phyloP scores from a whole-genome alignment of 805 yeast genomes.

The Schizosaccharomyces cryophilus region DNA sequence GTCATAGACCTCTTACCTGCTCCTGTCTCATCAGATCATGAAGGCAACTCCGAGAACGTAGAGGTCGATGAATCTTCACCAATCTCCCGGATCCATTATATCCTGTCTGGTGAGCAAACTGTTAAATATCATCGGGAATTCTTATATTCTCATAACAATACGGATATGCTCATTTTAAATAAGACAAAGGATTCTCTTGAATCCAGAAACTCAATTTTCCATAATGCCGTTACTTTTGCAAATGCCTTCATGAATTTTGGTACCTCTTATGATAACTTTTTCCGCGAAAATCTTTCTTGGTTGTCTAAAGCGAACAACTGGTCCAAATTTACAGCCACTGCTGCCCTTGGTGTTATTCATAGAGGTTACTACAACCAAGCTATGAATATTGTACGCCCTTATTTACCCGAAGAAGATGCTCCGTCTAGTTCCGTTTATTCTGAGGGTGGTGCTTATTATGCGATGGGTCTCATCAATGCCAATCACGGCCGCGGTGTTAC shows the following conservation, averaged over 20 bases:
- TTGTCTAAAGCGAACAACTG: constrained; percentile 91
- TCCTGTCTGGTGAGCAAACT: constrained; percentile 77
- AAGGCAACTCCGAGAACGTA: constrained; percentile 4
- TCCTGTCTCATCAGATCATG: constrained; percentile 12
- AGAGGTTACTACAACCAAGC: constrained; percentile 87
- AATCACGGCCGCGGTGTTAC: constrained; percentile 76
- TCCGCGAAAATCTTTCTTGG: constrained; percentile 82
- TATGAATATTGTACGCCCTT: constrained; percentile 62
- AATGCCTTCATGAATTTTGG: constrained; percentile 92
- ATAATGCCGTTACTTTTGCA: constrained; percentile 82
- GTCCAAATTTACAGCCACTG: constrained; percentile 95
- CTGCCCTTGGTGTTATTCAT: constrained; percentile 92
- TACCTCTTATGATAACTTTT: constrained; percentile 81
- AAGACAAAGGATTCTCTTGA: constrained; percentile 62
- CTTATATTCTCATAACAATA: constrained; percentile 60
- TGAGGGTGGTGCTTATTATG: constrained; percentile 87
- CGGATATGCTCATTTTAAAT: constrained; percentile 60
- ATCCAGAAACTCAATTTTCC: constrained; percentile 81
- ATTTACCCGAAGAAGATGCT: constrained; percentile 52
- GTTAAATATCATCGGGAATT: constrained; percentile 82
- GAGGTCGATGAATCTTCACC: constrained; percentile 6
- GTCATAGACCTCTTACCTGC: constrained; percentile 15
- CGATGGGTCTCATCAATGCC: constrained; percentile 79
- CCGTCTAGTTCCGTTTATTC: constrained; percentile 25
- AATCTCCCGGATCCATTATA: constrained; percentile 27